A percentile compares a stretch with the other conserved stretches of the same genome.
Evolutionary conservation across 352 stramenopile species (phyloP).

Genomic region (Globisporangium mamillatum): DNA sequence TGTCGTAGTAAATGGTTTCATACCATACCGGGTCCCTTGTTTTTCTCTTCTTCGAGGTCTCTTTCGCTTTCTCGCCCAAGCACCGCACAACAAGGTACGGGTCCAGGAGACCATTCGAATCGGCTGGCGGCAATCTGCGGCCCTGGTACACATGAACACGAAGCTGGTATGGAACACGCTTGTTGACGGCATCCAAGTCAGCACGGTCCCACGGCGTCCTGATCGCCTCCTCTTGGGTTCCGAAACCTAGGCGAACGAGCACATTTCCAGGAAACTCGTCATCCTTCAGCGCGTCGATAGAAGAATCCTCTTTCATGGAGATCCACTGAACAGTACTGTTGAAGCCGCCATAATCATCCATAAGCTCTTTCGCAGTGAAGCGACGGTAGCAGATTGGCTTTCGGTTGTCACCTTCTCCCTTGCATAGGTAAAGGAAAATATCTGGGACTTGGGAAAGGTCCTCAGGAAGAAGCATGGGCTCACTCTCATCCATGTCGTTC

Average conservation of each 20-base stretch:
- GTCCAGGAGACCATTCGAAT: constrained; percentile 84
- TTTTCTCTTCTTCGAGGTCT: constrained; percentile 71
- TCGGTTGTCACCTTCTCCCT: constrained; percentile 55
- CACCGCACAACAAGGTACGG: constrained; percentile 80
- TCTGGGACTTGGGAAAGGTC: constrained; percentile 80
- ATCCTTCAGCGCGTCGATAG: constrained; percentile 72
- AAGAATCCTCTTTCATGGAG: constrained; percentile 77
- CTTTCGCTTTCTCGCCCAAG: constrained; percentile 75
- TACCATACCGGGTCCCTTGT: constrained; percentile 86
- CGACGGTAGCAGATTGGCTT: constrained; percentile 78
- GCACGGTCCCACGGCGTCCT: constrained; percentile 46
- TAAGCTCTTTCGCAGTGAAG: constrained; percentile 73
- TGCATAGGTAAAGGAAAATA: constrained; percentile 86
- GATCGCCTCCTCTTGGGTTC: constrained; percentile 65
- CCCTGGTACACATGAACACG: constrained; percentile 86
- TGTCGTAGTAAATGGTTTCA: constrained; percentile 85
- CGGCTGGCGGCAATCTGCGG: constrained; percentile 66
- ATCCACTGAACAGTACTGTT: constrained; percentile 62
- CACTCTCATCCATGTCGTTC: constrained; percentile 77
- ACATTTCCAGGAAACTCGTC: constrained; percentile 85
- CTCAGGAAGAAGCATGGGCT: constrained; percentile 71
- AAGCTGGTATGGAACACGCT: constrained; percentile 78
- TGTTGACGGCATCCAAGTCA: constrained; percentile 64
- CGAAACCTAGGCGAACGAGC: constrained; percentile 74
- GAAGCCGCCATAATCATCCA: constrained; percentile 57